Percentiles rank a stretch among this genome's conserved stretches.
phyloP scores from a whole-genome alignment of 768 basidiomycete genomes.

The Phaeolepiota aurea region DNA sequence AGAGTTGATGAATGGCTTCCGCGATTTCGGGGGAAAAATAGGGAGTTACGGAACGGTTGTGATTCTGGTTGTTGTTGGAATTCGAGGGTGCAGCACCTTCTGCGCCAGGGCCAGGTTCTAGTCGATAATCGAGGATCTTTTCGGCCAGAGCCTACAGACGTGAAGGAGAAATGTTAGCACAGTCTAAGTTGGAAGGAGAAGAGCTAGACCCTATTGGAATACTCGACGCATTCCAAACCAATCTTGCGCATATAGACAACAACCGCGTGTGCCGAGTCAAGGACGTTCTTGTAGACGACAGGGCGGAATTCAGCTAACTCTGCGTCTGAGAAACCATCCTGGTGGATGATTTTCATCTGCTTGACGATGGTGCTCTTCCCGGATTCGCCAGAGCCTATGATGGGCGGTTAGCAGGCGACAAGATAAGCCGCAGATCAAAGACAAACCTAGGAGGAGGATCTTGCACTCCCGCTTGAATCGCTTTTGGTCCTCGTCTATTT shows the following conservation, averaged over 20 bases:
- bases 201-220: constrained; percentile 46
- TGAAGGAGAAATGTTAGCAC: constrained; percentile 1
- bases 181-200: not conserved
- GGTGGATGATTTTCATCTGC: constrained; percentile 98
- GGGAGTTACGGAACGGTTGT: constrained; percentile 26
- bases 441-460: constrained; percentile 77
- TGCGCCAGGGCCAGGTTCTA: constrained; percentile 25
- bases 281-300: constrained; percentile 77
- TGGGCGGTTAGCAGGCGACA: too few species aligned
- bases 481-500: constrained; percentile 79
- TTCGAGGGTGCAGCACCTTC: not conserved
- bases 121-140: constrained; percentile 51
- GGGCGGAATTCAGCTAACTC: constrained; percentile 73
- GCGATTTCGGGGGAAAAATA: constrained; percentile 58
- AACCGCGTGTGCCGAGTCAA: constrained; percentile 84
- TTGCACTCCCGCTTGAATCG: constrained; percentile 85
- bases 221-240: constrained; percentile 65
- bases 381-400: constrained; percentile 83
- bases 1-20: constrained; percentile 57
- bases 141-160: constrained; percentile 36
- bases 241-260: constrained; percentile 83
- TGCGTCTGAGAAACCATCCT: constrained; percentile 74
- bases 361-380: constrained; percentile 96
- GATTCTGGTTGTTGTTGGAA: not conserved
- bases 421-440: not conserved